Evolutionary conservation across 768 basidiomycete species (phyloP), one percentile per base, ranked within the genome.

Genomic region (Coprinopsis strossmayeri): DNA sequence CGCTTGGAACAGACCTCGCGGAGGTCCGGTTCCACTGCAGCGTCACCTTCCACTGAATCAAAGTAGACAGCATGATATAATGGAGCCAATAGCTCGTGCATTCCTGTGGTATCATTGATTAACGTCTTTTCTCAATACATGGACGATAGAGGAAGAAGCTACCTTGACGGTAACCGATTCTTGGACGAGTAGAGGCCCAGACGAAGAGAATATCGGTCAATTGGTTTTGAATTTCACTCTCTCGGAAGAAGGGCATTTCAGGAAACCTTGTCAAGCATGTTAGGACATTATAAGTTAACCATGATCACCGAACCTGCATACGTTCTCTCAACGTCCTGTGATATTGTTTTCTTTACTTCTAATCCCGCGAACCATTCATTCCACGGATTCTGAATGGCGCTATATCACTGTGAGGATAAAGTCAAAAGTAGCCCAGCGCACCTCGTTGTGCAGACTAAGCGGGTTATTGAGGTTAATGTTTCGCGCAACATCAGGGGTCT

Each of bases 281-380:
- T 11, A 51, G 34, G 13, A 15, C 27, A 53, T 37, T 48, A 30
- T 5, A 21, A n/a, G 15, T 17, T 17, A n/a, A 24, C 24, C 48
- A 50, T 44, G 45, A 35, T 52, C 25, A 21, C 34, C 9, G 39
- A 20, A 17, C 9, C 37, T 43, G 71, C 90, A 65, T 65, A 93
- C 84, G 96, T 98, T 58, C 96, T 76, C 57, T 96, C 91, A 0
- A 99, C 96, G 60, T 99, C 96, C 65, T 96, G 91, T 32, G 81
- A 68, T 41, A 99, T 96, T 11, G 81, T 89, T 61, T 86, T 92
- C 28, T 93, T 77, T 32, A 97, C 70, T 51, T 98, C 96, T 15
- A 93, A 75, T 34, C 91, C 79, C 24, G 81, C 72, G 64, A 97
- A 99, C 91, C 92, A 98, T 40, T 82, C 79, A 56, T 82, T 87